Base-by-base conservation (phyloP, 352 stramenopile genomes). In the Phytophthora niederhauseri region DNA sequence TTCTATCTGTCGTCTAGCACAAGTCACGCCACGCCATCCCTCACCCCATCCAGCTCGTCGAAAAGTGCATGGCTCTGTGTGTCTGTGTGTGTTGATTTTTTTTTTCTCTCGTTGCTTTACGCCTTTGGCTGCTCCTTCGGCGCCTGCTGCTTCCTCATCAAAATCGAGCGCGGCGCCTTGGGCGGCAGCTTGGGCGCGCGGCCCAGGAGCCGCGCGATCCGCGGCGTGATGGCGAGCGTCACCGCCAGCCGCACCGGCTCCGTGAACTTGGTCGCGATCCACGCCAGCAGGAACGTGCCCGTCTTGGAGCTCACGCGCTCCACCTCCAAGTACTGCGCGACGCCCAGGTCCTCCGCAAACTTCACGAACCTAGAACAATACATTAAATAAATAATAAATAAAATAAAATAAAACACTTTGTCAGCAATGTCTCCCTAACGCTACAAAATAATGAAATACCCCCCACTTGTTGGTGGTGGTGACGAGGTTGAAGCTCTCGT, bases 191-290 rank as follows among this genome's bases (percentile, higher is more conserved):
- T 89, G 24, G 86, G 86, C 17, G 78, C 86, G 2, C 86, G 84
- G 11, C 86, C 82, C 6, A 95, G 61, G 43, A 94, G 82, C 19
- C 88, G 85, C 11, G 88, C 85, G 49, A 96, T 81, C 24, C 86
- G 82, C 41, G 88, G 88, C 22, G 88, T 96, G 54, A 94, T 79
- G 54, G 87, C 85, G 22, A 96, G 72, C 53, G 88, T 96, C 22
- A 96, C 19, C 6, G 86, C 88, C 26, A 96, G 75, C 20, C 88
- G 82, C 68, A 96, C 19, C 1, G 88, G 88, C 76, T 96, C 88
- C 12, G 88, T 94, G 72, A 96, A 96, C 76, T 96, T 96, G 61
- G 88, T 96, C 50, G 85, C 88, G 61, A 94, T 78, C 88, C 88
- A 96, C 28, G 88, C 88, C 49, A 96, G 81, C 50, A 94, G 60